Conservation (phyloP, 2,329 filamentous ascomycete genomes). For the Claviceps purpurea region DNA sequence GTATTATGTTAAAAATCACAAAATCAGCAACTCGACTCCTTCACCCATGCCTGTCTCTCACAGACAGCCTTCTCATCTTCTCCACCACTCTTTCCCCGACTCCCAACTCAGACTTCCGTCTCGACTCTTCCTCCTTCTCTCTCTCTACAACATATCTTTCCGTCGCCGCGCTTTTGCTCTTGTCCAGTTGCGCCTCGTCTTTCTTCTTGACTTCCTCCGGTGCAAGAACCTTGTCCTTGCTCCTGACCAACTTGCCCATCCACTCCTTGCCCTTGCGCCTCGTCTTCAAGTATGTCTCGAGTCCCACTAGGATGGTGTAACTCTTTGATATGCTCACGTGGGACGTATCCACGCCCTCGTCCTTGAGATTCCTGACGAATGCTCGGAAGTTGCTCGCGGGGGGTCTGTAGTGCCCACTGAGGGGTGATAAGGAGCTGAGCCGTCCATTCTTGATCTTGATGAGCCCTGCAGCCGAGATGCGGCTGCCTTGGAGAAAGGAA, state of each 20-base stretch:
- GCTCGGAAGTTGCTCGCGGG: constrained; percentile 71
- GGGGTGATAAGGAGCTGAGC: constrained; percentile 56
- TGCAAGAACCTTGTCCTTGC: constrained; percentile 45
- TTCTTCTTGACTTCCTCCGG: constrained; percentile 43
- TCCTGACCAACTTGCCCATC: constrained; percentile 33
- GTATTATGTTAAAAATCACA: background rate
- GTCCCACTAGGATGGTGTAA: constrained; percentile 68
- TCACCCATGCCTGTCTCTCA: constrained; percentile 9
- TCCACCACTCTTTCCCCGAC: constrained; percentile 22
- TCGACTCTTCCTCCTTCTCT: constrained; percentile 19
- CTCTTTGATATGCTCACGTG: constrained; percentile 67
- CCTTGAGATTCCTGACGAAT: constrained; percentile 61
- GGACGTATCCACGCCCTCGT: constrained; percentile 64
- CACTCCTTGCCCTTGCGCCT: constrained; percentile 48
- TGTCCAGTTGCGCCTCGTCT: constrained; percentile 47
- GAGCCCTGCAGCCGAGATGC: constrained; percentile 70
- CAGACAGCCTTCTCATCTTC: constrained; percentile 24
- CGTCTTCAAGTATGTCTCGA: constrained; percentile 66
- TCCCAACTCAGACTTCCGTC: constrained; percentile 25
- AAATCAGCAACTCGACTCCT: background rate
- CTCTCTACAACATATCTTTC: constrained; percentile 31
- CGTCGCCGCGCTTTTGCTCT: constrained; percentile 43
- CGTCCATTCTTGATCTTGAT: constrained; percentile 77
- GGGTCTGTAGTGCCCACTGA: constrained; percentile 73
- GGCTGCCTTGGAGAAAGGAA: constrained; percentile 71